These are phyloP conservation scores for Anaeramoeba flamelloides DNA, from an alignment of 78 protist species.

Conservation along the genomic window DNA sequence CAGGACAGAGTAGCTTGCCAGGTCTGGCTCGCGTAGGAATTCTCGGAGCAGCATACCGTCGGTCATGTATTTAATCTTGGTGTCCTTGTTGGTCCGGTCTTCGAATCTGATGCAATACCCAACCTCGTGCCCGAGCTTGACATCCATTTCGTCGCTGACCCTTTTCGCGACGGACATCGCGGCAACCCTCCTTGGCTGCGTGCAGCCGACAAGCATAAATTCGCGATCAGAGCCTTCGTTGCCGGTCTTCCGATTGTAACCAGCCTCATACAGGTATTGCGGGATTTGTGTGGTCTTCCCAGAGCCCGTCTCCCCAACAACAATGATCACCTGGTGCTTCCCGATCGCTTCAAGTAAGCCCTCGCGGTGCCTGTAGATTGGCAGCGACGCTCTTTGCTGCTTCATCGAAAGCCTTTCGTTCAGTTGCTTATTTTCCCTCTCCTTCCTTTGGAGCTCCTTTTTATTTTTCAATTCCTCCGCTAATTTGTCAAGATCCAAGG, in stretches of 20 bases:
- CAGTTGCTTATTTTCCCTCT: too few relatives aligned
- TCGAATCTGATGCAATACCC: constrained; percentile 84
- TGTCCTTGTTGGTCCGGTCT: constrained; percentile 60
- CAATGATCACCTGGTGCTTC: constrained; percentile 40
- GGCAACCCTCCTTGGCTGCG: constrained; percentile 94
- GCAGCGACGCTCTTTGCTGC: constrained; percentile 20
- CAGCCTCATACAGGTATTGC: constrained; percentile 48
- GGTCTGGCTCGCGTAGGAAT: constrained; percentile 65
- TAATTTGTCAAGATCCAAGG: too few relatives aligned
- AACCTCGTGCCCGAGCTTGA: constrained; percentile 59
- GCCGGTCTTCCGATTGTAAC: too few relatives aligned
- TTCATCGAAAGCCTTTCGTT: too few relatives aligned
- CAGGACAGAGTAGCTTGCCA: constrained; percentile 56
- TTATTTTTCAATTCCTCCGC: too few relatives aligned
- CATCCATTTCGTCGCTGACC: constrained; percentile 56
- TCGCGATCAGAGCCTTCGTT: too few relatives aligned
- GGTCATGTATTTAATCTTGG: constrained; percentile 58
- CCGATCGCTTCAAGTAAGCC: constrained; percentile 46
- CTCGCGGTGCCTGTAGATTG: constrained; percentile 45
- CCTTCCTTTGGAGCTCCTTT: too few relatives aligned
- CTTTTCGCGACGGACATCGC: constrained; percentile 70
- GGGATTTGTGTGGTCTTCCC: constrained; percentile 72
- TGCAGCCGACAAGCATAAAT: constrained; percentile 81
- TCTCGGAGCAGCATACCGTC: constrained; percentile 88
- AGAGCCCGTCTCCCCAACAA: constrained; percentile 73